phyloP scores from a whole-genome alignment of 495 filamentous ascomycete species.

The Lepraria neglecta region DNA sequence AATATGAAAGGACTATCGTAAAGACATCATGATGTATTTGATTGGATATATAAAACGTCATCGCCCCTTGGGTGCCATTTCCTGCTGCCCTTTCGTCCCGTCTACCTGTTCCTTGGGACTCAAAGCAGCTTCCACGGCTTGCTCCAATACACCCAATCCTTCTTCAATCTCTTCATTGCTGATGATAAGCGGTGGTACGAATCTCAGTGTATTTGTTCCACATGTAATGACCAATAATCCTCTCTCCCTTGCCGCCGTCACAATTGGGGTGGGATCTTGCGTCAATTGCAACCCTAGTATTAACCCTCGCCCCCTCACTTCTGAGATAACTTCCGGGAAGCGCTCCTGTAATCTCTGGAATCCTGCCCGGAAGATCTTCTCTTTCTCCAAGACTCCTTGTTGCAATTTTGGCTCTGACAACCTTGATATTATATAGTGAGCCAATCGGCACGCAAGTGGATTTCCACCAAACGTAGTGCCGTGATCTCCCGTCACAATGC shows the following conservation, averaged over 20 bases:
- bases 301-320: conserved; percentile 76
- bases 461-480: conserved; percentile 97
- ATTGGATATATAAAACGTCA: conserved; percentile 6
- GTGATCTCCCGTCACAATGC: conserved; percentile 88
- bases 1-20: conserved; percentile 11
- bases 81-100: conserved; percentile 31
- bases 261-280: conserved; percentile 59
- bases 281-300: conserved; percentile 79
- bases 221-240: conserved; percentile 88
- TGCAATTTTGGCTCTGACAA: conserved; percentile 62
- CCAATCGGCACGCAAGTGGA: conserved; percentile 77
- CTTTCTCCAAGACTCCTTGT: conserved; percentile 56
- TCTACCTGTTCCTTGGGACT: conserved; percentile 13
- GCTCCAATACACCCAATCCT: conserved; percentile 67
- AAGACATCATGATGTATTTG: not conserved
- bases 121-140: conserved; percentile 58
- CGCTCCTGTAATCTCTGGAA: conserved; percentile 57
- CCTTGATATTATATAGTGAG: conserved; percentile 72
- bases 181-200: conserved; percentile 78
- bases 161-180: conserved; percentile 67
- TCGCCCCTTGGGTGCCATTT: conserved; percentile 29
- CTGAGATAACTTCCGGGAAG: conserved; percentile 65
- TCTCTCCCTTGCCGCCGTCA: conserved; percentile 80
- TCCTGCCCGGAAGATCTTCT: conserved; percentile 54
- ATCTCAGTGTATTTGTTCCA: conserved; percentile 79